These are phyloP conservation scores for Phytophthora constricta DNA, from an alignment of 352 stramenopile species.

Conservation along the genomic window DNA sequence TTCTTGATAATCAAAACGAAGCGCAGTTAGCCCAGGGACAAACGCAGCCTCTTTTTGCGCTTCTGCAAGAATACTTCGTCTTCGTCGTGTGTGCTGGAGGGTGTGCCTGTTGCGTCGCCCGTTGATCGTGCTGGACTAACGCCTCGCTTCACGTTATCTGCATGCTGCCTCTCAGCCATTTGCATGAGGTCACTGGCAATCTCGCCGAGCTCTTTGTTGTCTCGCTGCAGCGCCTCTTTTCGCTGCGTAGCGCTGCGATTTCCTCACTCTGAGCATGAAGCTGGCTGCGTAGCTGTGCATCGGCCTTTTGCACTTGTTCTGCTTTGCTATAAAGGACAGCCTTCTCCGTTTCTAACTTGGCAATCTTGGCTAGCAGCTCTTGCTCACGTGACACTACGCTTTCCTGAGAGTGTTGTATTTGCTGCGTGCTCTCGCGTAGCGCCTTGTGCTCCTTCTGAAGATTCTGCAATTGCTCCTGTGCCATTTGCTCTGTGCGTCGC, in stretches of 20 bases:
- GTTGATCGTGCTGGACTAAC: slow-evolving; percentile 38
- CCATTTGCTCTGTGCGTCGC: slow-evolving; percentile 36
- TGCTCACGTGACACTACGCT: slow-evolving; percentile 33
- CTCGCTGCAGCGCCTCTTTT: slow-evolving; percentile 47
- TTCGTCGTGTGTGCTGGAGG: slow-evolving; percentile 25
- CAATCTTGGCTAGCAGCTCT: slow-evolving; percentile 41
- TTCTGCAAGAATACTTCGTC: slow-evolving; percentile 45
- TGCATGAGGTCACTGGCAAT: slow-evolving; percentile 76
- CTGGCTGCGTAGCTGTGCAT: slow-evolving; percentile 61
- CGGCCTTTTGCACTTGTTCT: slow-evolving; percentile 66
- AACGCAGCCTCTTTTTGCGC: slow-evolving; percentile 50
- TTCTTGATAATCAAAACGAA: slow-evolving; percentile 30
- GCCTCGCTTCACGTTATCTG: slow-evolving; percentile 34
- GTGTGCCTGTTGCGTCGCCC: slow-evolving; percentile 10
- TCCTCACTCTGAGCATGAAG: slow-evolving; percentile 53
- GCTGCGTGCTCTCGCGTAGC: slow-evolving; percentile 38
- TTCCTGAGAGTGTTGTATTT: slow-evolving; percentile 29
- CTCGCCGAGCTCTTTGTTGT: slow-evolving; percentile 63
- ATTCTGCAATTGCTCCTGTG: slow-evolving; percentile 39
- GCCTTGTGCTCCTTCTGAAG: slow-evolving; percentile 36
- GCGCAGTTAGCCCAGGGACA: slow-evolving; percentile 43
- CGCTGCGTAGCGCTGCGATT: slow-evolving; percentile 36
- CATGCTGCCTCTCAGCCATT: slow-evolving; percentile 66
- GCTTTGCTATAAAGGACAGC: slow-evolving; percentile 65
- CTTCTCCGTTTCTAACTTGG: slow-evolving; percentile 71